These are phyloP conservation scores for Trypanosoma theileri DNA, from an alignment of 208 protist species.

Conservation along the genomic window DNA sequence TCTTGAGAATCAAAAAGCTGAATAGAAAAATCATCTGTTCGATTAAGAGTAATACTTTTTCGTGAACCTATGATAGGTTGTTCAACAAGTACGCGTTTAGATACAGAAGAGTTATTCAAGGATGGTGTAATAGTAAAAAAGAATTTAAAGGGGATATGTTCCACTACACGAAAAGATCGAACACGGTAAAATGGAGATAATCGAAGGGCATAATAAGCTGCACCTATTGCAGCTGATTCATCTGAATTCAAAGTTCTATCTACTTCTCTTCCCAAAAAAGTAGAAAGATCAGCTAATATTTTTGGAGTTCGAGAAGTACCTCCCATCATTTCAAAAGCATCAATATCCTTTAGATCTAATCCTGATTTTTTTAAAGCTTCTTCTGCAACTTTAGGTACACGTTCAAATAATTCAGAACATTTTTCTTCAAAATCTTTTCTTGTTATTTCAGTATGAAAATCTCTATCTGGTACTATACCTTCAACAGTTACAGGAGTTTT, in stretches of 20 bases:
- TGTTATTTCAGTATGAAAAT: conserved; percentile 77
- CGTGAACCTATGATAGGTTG: conserved; percentile 43
- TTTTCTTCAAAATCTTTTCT: conserved; percentile 84
- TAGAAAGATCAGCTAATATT: conserved; percentile 73
- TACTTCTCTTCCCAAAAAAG: conserved; percentile 50
- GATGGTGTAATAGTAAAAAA: conserved; percentile 49
- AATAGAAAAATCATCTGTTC: conserved; percentile 74
- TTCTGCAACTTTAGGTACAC: conserved; percentile 51
- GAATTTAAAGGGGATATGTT: conserved; percentile 53
- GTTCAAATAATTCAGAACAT: conserved; percentile 74
- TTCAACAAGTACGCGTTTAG: conserved; percentile 32
- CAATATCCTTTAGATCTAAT: conserved; percentile 41
- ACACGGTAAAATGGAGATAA: conserved; percentile 76
- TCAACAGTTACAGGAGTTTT: conserved; percentile 88
- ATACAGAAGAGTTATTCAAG: conserved; percentile 29
- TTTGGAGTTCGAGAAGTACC: conserved; percentile 80
- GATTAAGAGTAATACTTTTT: conserved; percentile 71
- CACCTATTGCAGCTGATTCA: conserved; percentile 85
- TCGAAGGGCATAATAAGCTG: conserved; percentile 82
- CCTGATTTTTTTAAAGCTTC: conserved; percentile 49
- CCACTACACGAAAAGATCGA: conserved; percentile 69
- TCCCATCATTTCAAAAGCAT: conserved; percentile 91
- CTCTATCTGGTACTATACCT: conserved; percentile 78
- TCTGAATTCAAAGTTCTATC: conserved; percentile 91
- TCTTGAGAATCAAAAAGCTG: conserved; percentile 39